These are phyloP conservation scores for Seminavis robusta DNA, from an alignment of 108 stramenopile genomes.

Conservation along the genomic window DNA sequence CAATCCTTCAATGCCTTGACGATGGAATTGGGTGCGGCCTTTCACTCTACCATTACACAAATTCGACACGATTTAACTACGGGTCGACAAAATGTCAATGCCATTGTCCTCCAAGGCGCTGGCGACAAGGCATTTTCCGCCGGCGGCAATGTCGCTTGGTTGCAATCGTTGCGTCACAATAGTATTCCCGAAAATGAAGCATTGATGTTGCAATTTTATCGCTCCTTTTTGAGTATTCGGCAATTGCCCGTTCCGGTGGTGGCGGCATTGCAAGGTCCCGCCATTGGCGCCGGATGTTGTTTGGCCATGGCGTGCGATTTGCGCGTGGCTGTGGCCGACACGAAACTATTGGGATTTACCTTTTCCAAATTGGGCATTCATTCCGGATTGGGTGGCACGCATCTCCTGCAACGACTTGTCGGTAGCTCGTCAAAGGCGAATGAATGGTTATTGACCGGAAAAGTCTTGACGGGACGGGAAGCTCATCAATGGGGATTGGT, in stretches of 20 bases:
- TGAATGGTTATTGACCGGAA: constrained; percentile 54
- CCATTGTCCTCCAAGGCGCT: constrained; percentile 56
- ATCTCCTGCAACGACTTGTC: constrained; percentile 51
- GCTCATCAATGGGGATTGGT: constrained; percentile 42
- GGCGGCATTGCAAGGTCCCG: constrained; percentile 70
- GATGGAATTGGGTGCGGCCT: constrained; percentile 69
- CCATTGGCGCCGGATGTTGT: constrained; percentile 70
- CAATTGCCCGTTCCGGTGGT: constrained; percentile 65
- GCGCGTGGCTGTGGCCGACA: constrained; percentile 37
- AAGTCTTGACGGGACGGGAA: constrained; percentile 50
- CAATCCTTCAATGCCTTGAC: constrained; percentile 72
- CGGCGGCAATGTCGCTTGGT: constrained; percentile 71
- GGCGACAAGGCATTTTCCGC: constrained; percentile 71
- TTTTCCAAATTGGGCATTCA: constrained; percentile 74
- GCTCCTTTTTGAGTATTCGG: constrained; percentile 64
- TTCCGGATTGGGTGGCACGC: constrained; percentile 71
- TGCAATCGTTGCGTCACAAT: constrained; percentile 35
- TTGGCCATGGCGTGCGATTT: constrained; percentile 73
- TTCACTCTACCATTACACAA: constrained; percentile 22
- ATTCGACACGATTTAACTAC: constrained; percentile 19
- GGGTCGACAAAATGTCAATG: constrained; percentile 21
- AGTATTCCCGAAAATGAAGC: constrained; percentile 55
- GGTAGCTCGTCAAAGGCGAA: constrained; percentile 22
- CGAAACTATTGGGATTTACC: constrained; percentile 56
- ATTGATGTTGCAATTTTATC: constrained; percentile 66